Evolutionary conservation across 1,284 basidiomycete genomes (phyloP), one percentile per base, ranked within the genome.

Genomic region (Tetrapyrgos nigripes): DNA sequence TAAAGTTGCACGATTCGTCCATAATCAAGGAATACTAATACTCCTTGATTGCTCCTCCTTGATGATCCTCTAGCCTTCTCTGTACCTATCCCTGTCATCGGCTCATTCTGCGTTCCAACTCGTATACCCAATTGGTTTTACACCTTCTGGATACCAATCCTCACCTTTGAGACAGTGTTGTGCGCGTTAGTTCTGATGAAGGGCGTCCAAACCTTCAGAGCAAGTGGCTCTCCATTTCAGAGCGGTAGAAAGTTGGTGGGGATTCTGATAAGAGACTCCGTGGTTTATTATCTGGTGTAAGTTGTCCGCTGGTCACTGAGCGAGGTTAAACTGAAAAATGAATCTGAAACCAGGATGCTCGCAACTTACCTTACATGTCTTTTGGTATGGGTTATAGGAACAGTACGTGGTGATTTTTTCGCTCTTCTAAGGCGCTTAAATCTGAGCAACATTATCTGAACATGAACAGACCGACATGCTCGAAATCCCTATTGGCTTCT

Each of bases 81-180:
- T 17, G 3, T 73, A 5, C 51, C 37, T 2, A 55, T 73, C 21
- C 68, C 70, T 1, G 60, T 61, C 24, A 24, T 59, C n/a, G 58
- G 71, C 13, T 66, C 67, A 11, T 81, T 81, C 62, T 87, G 84
- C 65, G 59, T 76, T 1, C 77, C 81, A 3, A 49, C 58, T 9
- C 66, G 70, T 23, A 64, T 83, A 1, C 73, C 79, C 4, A 46
- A 59, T 4, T 71, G 77, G 44, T 83, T 85, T 66, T 86, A 77
- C 62, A 71, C 76, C 17, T 86, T 84, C 67, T 87, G 85, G 85
- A 78, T 86, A 45, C 85, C 85, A 0, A 78, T 85, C 59, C 72
- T 87, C 13, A 66, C 72, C 1, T 85, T 82, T 31, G 85, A 86
- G 63, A 78, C 71, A 55, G 66, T 86, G 0, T 72, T 86, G 0